Evolutionary conservation across 768 basidiomycete species (phyloP).

Genomic region (Phlegmacium glaucopus): DNA sequence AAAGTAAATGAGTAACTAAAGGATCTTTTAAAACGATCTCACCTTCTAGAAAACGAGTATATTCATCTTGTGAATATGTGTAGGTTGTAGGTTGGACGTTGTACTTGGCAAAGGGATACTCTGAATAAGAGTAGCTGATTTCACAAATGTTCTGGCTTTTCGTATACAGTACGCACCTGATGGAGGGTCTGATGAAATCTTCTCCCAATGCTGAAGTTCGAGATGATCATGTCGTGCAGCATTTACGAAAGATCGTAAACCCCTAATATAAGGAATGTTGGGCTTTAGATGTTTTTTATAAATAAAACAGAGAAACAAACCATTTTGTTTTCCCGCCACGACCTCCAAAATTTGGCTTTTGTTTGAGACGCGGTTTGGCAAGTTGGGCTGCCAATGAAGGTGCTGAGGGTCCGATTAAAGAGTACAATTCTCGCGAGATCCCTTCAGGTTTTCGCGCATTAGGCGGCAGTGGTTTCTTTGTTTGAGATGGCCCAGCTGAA

Average conservation of each 20-base stretch:
- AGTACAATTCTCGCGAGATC: constrained; percentile 89
- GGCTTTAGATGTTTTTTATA: too few relatives aligned
- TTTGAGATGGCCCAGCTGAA: constrained; percentile 41
- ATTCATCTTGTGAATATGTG: constrained; percentile 85
- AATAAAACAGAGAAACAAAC: constrained; percentile 35
- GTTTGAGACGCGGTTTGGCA: constrained; percentile 80
- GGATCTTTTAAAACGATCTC: constrained; percentile 7
- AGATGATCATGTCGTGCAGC: constrained; percentile 63
- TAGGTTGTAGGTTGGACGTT: constrained; percentile 63
- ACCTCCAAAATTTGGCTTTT: constrained; percentile 74
- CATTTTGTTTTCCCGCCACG: constrained; percentile 60
- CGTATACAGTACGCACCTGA: constrained; percentile 40
- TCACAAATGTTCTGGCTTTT: too few relatives aligned
- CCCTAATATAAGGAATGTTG: constrained; percentile 46
- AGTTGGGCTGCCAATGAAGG: constrained; percentile 80
- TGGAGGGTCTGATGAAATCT: constrained; percentile 50
- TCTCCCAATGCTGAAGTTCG: constrained; percentile 83
- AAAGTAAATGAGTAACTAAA: background rate
- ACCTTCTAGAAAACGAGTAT: constrained; percentile 77
- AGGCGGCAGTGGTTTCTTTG: constrained; percentile 39
- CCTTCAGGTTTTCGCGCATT: constrained; percentile 76
- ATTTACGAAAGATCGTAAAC: constrained; percentile 72
- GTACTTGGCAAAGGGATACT: constrained; percentile 83
- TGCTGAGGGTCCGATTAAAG: constrained; percentile 91
- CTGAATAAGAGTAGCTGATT: constrained; percentile 28